phyloP scores from a whole-genome alignment of 2,329 filamentous ascomycete genomes.

The Trichoderma sp. region DNA sequence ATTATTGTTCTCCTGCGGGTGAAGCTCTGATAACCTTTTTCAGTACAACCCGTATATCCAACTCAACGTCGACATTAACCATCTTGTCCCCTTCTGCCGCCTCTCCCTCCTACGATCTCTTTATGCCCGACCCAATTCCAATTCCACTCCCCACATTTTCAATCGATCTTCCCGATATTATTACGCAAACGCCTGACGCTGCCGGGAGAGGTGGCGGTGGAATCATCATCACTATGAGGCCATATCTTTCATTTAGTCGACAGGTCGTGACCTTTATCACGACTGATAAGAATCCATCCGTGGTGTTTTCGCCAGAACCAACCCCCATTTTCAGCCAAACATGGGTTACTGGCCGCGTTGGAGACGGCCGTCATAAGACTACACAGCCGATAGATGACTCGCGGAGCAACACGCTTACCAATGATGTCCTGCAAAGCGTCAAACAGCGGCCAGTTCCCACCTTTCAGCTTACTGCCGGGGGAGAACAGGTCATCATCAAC shows the following conservation, averaged over 20 bases:
- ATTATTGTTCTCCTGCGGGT: slow-evolving; percentile 33
- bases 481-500: slow-evolving; percentile 46
- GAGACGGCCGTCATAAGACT: slow-evolving; percentile 23
- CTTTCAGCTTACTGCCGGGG: slow-evolving; percentile 45
- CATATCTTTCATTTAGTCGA: not conserved
- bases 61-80: slow-evolving; percentile 10
- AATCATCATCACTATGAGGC: slow-evolving; percentile 9
- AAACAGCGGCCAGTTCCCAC: slow-evolving; percentile 19
- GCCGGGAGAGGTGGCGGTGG: not conserved
- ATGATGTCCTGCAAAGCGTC: not conserved
- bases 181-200: not conserved
- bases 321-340: slow-evolving; percentile 39
- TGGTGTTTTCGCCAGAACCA: slow-evolving; percentile 40
- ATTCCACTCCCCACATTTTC: not conserved
- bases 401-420: not conserved
- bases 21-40: slow-evolving; percentile 3
- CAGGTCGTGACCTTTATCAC: slow-evolving; percentile 46
- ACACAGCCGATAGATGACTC: not conserved
- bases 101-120: not conserved
- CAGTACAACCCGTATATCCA: slow-evolving; percentile 6
- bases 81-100: not conserved
- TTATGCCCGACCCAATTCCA: not conserved
- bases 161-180: not conserved
- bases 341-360: slow-evolving; percentile 4
- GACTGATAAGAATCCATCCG: slow-evolving; percentile 54